A percentile compares a stretch with the other conserved stretches of the same genome.
Conservation (phyloP, 257 asterid species). For the Solanum sejunctum region DNA sequence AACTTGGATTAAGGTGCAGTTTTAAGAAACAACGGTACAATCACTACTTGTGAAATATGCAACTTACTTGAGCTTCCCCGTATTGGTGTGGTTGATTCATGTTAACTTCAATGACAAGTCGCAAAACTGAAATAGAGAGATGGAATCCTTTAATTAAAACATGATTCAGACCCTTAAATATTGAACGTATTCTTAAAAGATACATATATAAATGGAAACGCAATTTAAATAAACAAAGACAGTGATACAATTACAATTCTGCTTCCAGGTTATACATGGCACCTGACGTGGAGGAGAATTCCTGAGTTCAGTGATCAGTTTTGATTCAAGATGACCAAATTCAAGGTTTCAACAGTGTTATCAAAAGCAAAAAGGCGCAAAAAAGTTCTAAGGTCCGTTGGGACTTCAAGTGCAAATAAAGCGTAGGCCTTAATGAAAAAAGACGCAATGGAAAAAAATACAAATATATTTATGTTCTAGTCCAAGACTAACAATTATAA, state of each 20-base stretch:
- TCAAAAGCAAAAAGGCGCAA: background rate
- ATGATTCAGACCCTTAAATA: background rate
- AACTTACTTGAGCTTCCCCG: slow-evolving; percentile 54
- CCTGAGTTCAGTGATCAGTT: background rate
- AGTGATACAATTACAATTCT: background rate
- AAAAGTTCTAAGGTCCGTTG: too few species aligned
- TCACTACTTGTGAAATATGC: background rate
- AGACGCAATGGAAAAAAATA: background rate
- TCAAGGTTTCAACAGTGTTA: background rate
- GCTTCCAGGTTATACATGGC: background rate
- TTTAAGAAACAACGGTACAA: background rate
- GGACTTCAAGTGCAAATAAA: too few species aligned
- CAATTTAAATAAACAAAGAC: background rate
- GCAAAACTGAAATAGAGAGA: background rate
- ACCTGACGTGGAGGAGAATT: background rate
- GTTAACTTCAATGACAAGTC: background rate
- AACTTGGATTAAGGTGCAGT: background rate
- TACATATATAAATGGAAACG: background rate
- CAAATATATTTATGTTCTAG: too few species aligned
- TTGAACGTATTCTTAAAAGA: background rate
- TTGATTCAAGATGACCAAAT: background rate
- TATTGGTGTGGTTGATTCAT: slow-evolving; percentile 41
- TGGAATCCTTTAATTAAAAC: background rate
- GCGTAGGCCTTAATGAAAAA: too few species aligned
- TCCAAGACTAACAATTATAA: background rate